Conservation (phyloP, 768 basidiomycete species). For the Leucosporidium yakuticum region DNA sequence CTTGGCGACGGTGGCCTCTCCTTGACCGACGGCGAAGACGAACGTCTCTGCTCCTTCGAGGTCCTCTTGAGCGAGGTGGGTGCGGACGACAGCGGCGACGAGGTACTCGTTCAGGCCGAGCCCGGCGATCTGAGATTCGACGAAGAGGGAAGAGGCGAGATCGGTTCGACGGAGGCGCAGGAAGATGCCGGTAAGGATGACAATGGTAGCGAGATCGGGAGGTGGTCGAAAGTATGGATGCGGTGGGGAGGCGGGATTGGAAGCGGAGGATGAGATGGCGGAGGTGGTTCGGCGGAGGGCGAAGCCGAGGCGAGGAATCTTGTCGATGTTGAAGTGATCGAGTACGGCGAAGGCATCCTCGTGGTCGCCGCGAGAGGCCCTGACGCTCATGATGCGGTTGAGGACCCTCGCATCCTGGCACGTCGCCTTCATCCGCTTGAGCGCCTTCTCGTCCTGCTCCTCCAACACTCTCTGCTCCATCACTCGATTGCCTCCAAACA, state of each 20-base stretch:
- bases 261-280: background rate
- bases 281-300: background rate
- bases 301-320: background rate
- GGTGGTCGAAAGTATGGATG: constrained; percentile 1
- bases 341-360: constrained; percentile 18
- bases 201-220: constrained; percentile 24
- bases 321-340: constrained; percentile 8
- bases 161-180: constrained; percentile 12
- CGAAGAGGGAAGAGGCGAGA: constrained; percentile 15
- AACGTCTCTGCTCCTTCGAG: constrained; percentile 21
- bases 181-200: constrained; percentile 17
- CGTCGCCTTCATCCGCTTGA: background rate
- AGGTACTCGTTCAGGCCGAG: constrained; percentile 13
- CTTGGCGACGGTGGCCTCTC: background rate
- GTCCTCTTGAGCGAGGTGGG: constrained; percentile 10
- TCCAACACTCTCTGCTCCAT: constrained; percentile 27
- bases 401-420: constrained; percentile 23
- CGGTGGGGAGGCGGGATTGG: background rate
- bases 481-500: constrained; percentile 17
- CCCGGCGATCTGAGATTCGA: background rate
- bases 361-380: constrained; percentile 4
- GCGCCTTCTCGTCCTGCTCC: background rate
- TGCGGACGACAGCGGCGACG: constrained; percentile 11
- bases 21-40: constrained; percentile 1
- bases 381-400: constrained; percentile 21